Evolutionary conservation across 495 filamentous ascomycete species (phyloP), one percentile per base, ranked within the genome.

Genomic region (Penicillium silybi): DNA sequence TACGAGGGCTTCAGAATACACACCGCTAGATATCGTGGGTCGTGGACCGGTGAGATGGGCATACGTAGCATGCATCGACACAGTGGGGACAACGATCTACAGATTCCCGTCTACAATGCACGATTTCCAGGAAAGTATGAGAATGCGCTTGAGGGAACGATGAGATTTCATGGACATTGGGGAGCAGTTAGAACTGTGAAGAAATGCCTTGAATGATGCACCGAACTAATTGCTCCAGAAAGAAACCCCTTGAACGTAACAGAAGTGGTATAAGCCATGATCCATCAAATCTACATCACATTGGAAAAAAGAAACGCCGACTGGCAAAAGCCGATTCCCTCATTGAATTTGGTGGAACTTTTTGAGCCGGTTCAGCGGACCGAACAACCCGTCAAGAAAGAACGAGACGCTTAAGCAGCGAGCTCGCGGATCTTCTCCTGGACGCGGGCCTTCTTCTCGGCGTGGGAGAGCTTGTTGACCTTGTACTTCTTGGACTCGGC

Each of bases 401-500:
- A 50, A 53, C 53, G 25, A 58, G 13, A 19, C 60, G 54, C 57
- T 72, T 76, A 77, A 62, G 69, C 63, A 55, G 74, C 67, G 48
- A 77, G 67, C 65, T 74, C 83, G 60, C 81, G 84, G 77, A 99
- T 97, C 82, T 87, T 92, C 65, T 83, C 82, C 85, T 95, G 79
- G 69, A 99, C 84, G 47, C 83, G 78, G 70, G 84, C 82, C 69
- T 80, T 72, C 74, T 83, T 87, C 87, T 96, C 74, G 17, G 78
- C 90, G 74, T 83, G 85, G 73, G 79, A 85, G 64, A 92, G 80
- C 84, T 92, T 95, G 53, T 53, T 47, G 61, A 78, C 74, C 74
- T 76, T 79, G 84, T 85, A 89, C 84, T 99, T 96, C 75, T 88
- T 82, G 68, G 85, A 86, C 87, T 97, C 91, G 64, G 80, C 80